Percentiles rank a stretch among this genome's conserved stretches.
phyloP scores from a whole-genome alignment of 768 basidiomycete species.

The Rossbeevera mucosa region DNA sequence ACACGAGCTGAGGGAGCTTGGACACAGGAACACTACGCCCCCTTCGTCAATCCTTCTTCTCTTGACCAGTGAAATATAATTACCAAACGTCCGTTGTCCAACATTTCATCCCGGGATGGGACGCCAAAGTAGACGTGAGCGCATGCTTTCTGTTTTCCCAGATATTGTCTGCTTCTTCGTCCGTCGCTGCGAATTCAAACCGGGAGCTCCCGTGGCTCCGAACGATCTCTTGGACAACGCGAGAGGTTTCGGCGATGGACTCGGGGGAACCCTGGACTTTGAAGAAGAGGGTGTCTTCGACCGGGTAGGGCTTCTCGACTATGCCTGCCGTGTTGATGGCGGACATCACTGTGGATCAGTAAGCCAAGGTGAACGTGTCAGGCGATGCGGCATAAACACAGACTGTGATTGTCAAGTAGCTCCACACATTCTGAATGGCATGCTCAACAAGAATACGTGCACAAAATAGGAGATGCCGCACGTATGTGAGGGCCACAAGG shows the following conservation, averaged over 20 bases:
- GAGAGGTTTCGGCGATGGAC: slow-evolving; percentile 54
- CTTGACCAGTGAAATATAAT: neutral
- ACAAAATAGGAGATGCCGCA: slow-evolving; percentile 37
- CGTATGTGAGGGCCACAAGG: slow-evolving; percentile 70
- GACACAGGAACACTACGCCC: slow-evolving; percentile 60
- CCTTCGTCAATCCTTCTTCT: neutral
- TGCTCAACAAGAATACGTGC: neutral
- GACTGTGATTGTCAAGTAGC: slow-evolving; percentile 73
- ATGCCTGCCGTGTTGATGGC: slow-evolving; percentile 69
- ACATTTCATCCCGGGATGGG: slow-evolving; percentile 57
- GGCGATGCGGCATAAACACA: slow-evolving; percentile 12
- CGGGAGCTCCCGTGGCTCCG: slow-evolving; percentile 61
- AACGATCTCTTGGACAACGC: slow-evolving; percentile 55
- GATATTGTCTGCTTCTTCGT: slow-evolving; percentile 69
- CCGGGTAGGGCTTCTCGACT: slow-evolving; percentile 57
- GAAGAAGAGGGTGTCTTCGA: slow-evolving; percentile 81
- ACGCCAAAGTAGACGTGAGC: slow-evolving; percentile 62
- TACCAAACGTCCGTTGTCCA: slow-evolving; percentile 94
- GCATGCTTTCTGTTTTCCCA: slow-evolving; percentile 89
- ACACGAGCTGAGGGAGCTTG: slow-evolving; percentile 61
- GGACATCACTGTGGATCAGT: slow-evolving; percentile 53
- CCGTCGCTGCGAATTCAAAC: slow-evolving; percentile 70
- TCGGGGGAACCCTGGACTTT: slow-evolving; percentile 78
- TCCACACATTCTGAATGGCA: slow-evolving; percentile 72
- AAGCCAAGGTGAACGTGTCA: neutral